phyloP scores from a whole-genome alignment of 2,329 filamentous ascomycete genomes.

The Orbilia javanica region DNA sequence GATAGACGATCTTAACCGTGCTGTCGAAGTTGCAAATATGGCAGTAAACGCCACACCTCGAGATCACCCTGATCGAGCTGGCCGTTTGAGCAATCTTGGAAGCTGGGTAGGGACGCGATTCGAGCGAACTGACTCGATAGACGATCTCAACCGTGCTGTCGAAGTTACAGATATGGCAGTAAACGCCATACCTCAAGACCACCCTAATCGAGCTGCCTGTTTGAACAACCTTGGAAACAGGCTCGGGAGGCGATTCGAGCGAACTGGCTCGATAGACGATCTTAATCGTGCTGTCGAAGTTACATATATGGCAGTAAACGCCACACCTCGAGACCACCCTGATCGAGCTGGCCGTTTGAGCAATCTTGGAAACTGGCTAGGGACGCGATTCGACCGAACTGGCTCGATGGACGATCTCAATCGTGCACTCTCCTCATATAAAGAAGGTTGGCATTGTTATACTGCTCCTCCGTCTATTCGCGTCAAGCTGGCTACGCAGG shows the following conservation, averaged over 20 bases:
- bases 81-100: too few species aligned
- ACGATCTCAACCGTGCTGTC: constrained; percentile 31
- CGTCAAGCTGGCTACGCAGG: neutral
- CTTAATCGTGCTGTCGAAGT: neutral
- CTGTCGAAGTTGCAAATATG: too few species aligned
- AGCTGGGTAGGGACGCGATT: neutral
- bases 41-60: too few species aligned
- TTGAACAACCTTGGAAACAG: too few species aligned
- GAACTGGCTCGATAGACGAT: neutral
- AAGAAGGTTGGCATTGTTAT: neutral
- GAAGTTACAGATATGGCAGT: neutral
- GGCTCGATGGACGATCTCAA: neutral
- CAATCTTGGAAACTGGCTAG: neutral
- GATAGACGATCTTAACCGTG: too few species aligned
- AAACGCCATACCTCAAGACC: neutral
- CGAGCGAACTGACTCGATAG: constrained; percentile 10
- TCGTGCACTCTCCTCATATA: neutral
- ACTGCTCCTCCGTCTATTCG: neutral
- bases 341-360: neutral
- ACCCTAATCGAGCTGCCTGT: neutral
- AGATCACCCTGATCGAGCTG: too few species aligned
- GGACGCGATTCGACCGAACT: neutral
- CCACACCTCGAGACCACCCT: neutral
- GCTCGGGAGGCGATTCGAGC: too few species aligned
- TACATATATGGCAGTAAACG: neutral